Evolutionary conservation across 2,329 filamentous ascomycete species (phyloP).

Genomic region (Chalaropsis ovoidea): DNA sequence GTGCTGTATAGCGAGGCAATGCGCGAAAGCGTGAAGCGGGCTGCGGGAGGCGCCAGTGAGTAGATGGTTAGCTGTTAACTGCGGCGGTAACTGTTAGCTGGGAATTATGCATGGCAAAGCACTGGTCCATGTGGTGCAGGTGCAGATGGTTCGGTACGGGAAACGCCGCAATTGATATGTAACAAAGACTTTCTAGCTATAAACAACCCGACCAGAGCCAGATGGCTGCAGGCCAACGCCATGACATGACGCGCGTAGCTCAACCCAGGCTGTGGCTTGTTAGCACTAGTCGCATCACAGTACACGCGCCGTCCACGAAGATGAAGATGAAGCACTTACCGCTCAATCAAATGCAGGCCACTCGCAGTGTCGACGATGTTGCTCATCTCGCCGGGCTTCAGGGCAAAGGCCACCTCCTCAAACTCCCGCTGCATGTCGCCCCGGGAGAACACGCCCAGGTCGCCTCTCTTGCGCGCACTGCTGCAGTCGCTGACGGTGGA

Average conservation of each 20-base stretch:
- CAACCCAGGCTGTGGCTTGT: not conserved
- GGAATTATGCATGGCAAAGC: not conserved
- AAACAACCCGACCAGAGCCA: not conserved
- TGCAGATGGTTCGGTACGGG: not conserved
- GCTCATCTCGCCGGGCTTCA: constrained; percentile 80
- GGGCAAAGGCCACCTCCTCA: constrained; percentile 86
- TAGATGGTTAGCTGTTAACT: not conserved
- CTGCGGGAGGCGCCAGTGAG: not conserved
- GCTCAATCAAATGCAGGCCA: constrained; percentile 89
- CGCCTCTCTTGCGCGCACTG: constrained; percentile 85
- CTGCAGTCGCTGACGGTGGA: constrained; percentile 86
- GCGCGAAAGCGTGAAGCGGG: not conserved
- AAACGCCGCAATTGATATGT: not conserved
- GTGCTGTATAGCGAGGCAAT: constrained; percentile 34
- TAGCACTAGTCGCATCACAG: not conserved
- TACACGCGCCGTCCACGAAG: not conserved
- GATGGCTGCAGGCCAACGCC: not conserved
- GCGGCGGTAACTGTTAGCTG: not conserved
- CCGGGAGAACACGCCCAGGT: constrained; percentile 86
- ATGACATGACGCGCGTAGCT: not conserved
- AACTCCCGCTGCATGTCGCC: constrained; percentile 99
- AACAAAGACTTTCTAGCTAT: constrained; percentile 8
- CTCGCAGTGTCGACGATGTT: constrained; percentile 83
- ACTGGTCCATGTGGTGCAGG: not conserved
- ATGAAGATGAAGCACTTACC: constrained; percentile 42